phyloP scores from a whole-genome alignment of 192 early-diverging fungal genomes.

The Umbelopsis isabellina region DNA sequence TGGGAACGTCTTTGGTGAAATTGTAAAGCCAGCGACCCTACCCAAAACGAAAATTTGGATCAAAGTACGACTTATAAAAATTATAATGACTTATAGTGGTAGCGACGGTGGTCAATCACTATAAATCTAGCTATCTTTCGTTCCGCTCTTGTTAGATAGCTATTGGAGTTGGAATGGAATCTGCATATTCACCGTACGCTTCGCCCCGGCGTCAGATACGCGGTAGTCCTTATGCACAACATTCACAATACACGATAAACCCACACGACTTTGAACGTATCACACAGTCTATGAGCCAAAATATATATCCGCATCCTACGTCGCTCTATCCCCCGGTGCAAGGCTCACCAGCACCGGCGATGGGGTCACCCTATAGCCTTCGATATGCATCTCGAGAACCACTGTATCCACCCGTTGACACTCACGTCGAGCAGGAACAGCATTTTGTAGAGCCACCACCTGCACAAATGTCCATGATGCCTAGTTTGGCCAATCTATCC shows the following conservation, averaged over 20 bases:
- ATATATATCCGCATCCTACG: background rate
- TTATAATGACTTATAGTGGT: too few species aligned
- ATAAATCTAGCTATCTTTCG: too few species aligned
- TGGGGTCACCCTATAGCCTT: background rate
- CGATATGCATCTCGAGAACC: too few species aligned
- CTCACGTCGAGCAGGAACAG: too few species aligned
- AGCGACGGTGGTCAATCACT: too few species aligned
- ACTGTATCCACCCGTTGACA: too few species aligned
- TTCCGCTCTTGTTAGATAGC: too few species aligned
- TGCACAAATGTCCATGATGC: too few species aligned
- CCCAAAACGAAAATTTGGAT: background rate
- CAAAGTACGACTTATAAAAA: too few species aligned
- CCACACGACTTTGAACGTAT: background rate
- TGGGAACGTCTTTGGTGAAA: conserved; percentile 21
- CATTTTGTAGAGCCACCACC: too few species aligned
- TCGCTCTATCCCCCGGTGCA: background rate
- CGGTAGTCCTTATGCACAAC: background rate
- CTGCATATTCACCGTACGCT: background rate
- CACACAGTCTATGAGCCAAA: conserved; percentile 1
- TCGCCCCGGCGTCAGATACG: background rate
- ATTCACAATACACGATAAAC: background rate
- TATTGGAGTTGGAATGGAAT: background rate
- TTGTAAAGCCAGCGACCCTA: conserved; percentile 17
- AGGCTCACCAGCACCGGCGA: background rate
- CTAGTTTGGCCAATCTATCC: background rate